Conservation (phyloP, 108 stramenopile genomes). For the Skeletonema tropicum region DNA sequence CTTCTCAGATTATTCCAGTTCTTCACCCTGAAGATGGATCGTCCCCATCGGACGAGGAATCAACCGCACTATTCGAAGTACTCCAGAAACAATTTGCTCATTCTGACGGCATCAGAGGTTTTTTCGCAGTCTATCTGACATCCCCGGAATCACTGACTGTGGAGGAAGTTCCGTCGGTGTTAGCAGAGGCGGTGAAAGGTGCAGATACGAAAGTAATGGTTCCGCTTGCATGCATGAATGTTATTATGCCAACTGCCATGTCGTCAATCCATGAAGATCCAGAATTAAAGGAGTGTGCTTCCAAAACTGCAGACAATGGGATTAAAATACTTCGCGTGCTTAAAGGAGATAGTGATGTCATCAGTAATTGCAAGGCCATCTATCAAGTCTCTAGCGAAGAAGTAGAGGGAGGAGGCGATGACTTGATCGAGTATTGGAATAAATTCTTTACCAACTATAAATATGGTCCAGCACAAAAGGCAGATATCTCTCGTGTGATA, state of each 20-base stretch:
- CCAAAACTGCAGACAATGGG: conserved; percentile 63
- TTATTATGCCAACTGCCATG: conserved; percentile 84
- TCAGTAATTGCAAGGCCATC: conserved; percentile 33
- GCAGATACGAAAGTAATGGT: conserved; percentile 52
- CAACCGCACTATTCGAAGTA: conserved; percentile 4
- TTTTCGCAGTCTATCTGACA: conserved; percentile 75
- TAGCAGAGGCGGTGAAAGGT: conserved; percentile 45
- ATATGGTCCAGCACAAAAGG: conserved; percentile 54
- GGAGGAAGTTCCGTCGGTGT: conserved; percentile 41
- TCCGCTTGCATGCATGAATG: conserved; percentile 75
- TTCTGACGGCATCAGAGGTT: conserved; percentile 80
- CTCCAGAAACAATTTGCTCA: conserved; percentile 39
- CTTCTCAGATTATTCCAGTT: conserved; percentile 41
- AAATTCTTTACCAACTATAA: conserved; percentile 66
- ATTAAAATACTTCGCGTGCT: conserved; percentile 38
- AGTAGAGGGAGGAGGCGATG: conserved; percentile 25
- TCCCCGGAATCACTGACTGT: conserved; percentile 25
- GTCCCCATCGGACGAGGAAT: conserved; percentile 5
- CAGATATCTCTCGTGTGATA: conserved; percentile 58
- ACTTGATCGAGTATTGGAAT: conserved; percentile 53
- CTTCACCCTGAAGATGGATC: conserved; percentile 13
- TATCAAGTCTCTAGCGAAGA: conserved; percentile 32
- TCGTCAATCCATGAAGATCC: conserved; percentile 62
- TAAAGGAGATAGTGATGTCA: conserved; percentile 16
- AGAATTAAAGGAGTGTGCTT: conserved; percentile 48